Base-by-base conservation (phyloP, 106 monocot species). In the Dioscorea zingiberensis region DNA sequence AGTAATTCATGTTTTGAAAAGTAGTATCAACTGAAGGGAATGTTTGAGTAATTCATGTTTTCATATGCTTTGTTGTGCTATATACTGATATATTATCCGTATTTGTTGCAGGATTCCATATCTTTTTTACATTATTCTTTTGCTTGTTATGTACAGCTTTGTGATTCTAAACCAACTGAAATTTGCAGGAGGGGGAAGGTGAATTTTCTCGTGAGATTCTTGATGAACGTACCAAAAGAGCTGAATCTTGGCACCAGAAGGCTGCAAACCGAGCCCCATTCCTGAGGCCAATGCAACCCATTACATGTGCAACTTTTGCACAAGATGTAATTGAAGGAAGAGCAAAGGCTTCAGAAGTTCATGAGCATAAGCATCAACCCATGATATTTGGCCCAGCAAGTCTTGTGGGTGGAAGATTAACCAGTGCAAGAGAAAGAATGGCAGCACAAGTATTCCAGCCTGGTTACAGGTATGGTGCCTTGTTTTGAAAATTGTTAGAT, bases 311-410 rank as follows among this genome's bases (percentile, higher is more conserved):
- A 59, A 88, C 91, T 54, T 97, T 92, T 78, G 97, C 97, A 57
- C 97, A 97, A 71, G 97, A 97, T 81, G 97, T 97, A 65, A 91
- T 97, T 70, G 97, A 97, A 80, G 97, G 97, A 21, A 71, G 91
- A 77, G 85, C 91, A 57, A 80, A 71, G 30, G 75, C 77, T 68
- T 83, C 97, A 62, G 73, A 97, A 69, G 76, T 69, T 13, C 84
- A 85, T 60, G 85, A 92, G 46, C 97, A 97, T 64, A 92, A 86
- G 55, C 97, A 97, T 57, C 91, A 97, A 29, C 88, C 97, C 16
- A 66, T 87, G 59, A 88, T 97, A 62, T 97, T 97, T 60, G 97
- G 97, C 48, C 97, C 97, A 25, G 72, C 85, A 45, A 92, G 86
- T 71, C 74, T 97, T 54, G 73, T 97, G 7, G 83, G 85, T 62